Evolutionary conservation across 2,329 filamentous ascomycete genomes (phyloP), one percentile per base, ranked within the genome.

Genomic region (Calonectria naviculata): DNA sequence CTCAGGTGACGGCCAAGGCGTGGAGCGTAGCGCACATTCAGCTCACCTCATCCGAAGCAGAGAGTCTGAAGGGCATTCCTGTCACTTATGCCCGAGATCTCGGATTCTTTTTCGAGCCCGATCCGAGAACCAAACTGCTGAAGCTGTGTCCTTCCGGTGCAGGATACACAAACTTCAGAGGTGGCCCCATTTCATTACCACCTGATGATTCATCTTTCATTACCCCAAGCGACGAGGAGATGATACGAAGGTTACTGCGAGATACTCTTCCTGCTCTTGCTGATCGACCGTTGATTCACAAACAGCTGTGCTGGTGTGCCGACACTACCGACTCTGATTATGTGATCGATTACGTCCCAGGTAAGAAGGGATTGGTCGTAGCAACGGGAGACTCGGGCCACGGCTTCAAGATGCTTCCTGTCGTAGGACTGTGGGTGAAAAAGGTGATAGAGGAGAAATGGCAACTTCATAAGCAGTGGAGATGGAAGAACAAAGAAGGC

Each of bases 101-200:
- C 1, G 89, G 89, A 0, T 92, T 92, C 83, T 89, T 90, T 80
- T 92, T 92, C 72, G 90, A 92, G 79, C 90, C 90, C 0, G 90
- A 92, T 74, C 85, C 84, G 0, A 83, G 84, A 72, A 91, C 89
- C 0, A 84, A 85, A 19, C 79, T 91, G 17, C 80, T 92, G 52
- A 92, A 92, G 80, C 76, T 92, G 13, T 91, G 89, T 73, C 88
- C 89, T 0, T 84, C 87, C 74, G 88, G 89, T 4, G 87, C 85
- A 2, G 90, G 89, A 0, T 89, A 90, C 73, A 87, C 86, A 7
- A 86, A 89, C 61, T 68, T 58, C 9, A 54, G 63, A 29, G 21
- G 44, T 7, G 44, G 31, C 65, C 78, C 75, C 13, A 21, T 61
- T n/a, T 67, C 65, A 6, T 12, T 67, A 19, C 65, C 65, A 8